Conservation (phyloP, 1,284 basidiomycete species). For the Cerrena zonata region DNA sequence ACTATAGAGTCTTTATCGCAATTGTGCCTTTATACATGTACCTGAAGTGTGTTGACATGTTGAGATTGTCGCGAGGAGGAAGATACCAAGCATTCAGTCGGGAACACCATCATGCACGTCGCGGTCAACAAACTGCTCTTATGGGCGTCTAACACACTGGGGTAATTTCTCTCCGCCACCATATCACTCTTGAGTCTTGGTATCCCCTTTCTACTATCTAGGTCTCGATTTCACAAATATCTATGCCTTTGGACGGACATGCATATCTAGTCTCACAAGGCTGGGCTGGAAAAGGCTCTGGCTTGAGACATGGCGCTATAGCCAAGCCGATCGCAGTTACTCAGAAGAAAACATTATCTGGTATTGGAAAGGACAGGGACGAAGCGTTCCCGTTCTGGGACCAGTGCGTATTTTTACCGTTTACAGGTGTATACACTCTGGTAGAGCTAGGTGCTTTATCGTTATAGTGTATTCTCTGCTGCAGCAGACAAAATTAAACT, state of each 20-base stretch:
- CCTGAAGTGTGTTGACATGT: too few relatives aligned
- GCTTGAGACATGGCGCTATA: slow-evolving; percentile 64
- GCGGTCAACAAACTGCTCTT: too few relatives aligned
- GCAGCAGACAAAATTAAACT: slow-evolving; percentile 75
- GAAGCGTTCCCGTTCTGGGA: slow-evolving; percentile 96
- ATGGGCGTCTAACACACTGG: too few relatives aligned
- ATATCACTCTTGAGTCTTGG: too few relatives aligned
- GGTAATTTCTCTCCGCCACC: too few relatives aligned
- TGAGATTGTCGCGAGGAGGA: too few relatives aligned
- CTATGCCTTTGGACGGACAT: slow-evolving; percentile 73
- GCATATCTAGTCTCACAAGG: slow-evolving; percentile 77
- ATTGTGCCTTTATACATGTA: too few relatives aligned
- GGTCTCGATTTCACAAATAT: background rate
- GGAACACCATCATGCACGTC: too few relatives aligned
- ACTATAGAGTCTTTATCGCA: too few relatives aligned
- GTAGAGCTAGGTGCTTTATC: slow-evolving; percentile 1
- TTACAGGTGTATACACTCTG: background rate
- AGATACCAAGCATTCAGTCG: too few relatives aligned
- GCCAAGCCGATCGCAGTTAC: slow-evolving; percentile 69
- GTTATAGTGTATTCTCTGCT: slow-evolving; percentile 63
- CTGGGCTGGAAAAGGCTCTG: slow-evolving; percentile 80
- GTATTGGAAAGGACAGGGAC: slow-evolving; percentile 86
- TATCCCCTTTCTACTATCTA: too few relatives aligned
- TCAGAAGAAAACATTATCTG: slow-evolving; percentile 78
- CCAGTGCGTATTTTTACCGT: slow-evolving; percentile 53